Conservation (phyloP, 768 basidiomycete genomes). For the Tricholoma terreum region DNA sequence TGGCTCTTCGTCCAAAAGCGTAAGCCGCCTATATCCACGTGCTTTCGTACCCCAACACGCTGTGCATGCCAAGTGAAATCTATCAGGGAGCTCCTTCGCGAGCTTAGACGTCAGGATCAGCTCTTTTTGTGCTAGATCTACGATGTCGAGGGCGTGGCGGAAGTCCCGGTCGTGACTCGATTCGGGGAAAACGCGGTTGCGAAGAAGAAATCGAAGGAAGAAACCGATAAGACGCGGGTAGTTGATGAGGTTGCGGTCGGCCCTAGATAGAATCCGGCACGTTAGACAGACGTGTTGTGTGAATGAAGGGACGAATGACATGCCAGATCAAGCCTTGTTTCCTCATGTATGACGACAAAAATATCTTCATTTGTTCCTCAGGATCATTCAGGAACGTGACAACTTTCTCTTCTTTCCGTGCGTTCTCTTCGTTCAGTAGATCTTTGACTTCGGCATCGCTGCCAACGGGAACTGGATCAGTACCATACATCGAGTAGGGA, state of each 20-base stretch:
- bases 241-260: conserved; percentile 44
- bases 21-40: conserved; percentile 34
- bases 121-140: conserved; percentile 42
- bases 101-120: conserved; percentile 48
- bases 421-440: conserved; percentile 35
- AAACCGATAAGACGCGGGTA: conserved; percentile 55
- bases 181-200: conserved; percentile 53
- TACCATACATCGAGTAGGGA: conserved; percentile 37
- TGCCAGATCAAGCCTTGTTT: conserved; percentile 71
- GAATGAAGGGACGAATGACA: conserved; percentile 13
- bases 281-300: background rate
- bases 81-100: conserved; percentile 45
- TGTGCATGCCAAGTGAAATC: conserved; percentile 47
- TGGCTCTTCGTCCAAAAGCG: conserved; percentile 8
- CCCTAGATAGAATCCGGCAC: conserved; percentile 25
- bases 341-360: conserved; percentile 67
- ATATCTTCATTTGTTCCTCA: conserved; percentile 53
- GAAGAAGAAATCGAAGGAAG: conserved; percentile 60
- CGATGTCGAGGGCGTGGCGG: conserved; percentile 42
- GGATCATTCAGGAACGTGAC: conserved; percentile 60
- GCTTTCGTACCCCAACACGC: conserved; percentile 48
- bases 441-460: conserved; percentile 36
- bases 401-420: conserved; percentile 42
- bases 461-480: conserved; percentile 28
- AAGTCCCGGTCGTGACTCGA: conserved; percentile 41